Percentiles rank a stretch among this genome's conserved stretches.
Conservation (phyloP, 139 green algal genomes). For the Coelastrella sp. region DNA sequence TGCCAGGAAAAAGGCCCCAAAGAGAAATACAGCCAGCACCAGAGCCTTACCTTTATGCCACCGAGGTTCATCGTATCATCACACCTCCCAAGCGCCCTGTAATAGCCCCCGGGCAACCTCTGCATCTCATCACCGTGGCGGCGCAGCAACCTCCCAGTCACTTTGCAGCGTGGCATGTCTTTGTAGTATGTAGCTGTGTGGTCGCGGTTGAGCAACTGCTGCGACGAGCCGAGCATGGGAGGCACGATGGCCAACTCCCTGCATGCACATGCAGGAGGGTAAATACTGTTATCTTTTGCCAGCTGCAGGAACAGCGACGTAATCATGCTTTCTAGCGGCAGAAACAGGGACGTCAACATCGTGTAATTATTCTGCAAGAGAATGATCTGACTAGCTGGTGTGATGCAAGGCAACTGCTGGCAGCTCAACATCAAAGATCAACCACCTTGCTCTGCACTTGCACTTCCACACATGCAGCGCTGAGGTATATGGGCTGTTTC, state of each 20-base stretch:
- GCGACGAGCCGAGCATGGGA: conserved; percentile 83
- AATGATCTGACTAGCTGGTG: no score
- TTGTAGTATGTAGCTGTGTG: conserved; percentile 87
- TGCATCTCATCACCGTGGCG: conserved; percentile 93
- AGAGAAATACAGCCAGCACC: no score
- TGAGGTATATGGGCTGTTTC: no score
- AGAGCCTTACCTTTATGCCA: conserved; percentile 91
- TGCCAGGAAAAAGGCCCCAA: no score
- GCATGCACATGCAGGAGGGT: neutral
- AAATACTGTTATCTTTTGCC: neutral
- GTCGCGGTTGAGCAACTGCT: conserved; percentile 89
- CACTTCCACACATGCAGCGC: no score
- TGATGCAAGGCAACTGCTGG: no score
- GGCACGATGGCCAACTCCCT: conserved; percentile 83
- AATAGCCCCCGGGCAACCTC: conserved; percentile 73
- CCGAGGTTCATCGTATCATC: conserved; percentile 99
- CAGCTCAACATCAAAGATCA: no score
- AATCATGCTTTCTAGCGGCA: no score
- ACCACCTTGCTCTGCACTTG: no score
- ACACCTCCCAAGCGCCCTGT: conserved; percentile 78
- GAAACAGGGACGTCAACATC: no score
- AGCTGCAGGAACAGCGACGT: no score
- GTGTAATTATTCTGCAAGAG: no score
- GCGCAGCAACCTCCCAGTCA: conserved; percentile 63
- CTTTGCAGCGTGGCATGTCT: conserved; percentile 82